phyloP scores from a whole-genome alignment of 2,329 filamentous ascomycete species.

The Decorospora gaudefroyi region DNA sequence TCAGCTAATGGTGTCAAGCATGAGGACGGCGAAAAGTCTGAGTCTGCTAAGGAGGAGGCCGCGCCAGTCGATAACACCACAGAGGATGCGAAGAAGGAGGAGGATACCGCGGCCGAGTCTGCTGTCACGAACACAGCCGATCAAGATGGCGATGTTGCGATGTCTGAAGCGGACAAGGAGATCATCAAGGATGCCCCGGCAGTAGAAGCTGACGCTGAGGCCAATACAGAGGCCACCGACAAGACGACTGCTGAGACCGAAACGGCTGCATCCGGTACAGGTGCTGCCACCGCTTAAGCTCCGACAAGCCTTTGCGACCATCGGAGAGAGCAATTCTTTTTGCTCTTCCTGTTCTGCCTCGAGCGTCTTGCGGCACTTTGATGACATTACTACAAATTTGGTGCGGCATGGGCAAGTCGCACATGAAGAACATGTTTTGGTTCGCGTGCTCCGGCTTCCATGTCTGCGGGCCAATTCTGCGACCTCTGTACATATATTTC shows the following conservation, averaged over 20 bases:
- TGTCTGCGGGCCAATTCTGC: not conserved
- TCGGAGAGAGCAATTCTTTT: not conserved
- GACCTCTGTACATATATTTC: constrained; percentile 21
- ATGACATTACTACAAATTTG: constrained; percentile 3
- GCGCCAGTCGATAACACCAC: constrained; percentile 45
- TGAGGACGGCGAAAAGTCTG: constrained; percentile 47
- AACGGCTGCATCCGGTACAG: constrained; percentile 10
- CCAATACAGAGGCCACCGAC: constrained; percentile 14
- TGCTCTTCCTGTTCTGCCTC: not conserved
- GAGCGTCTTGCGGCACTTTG: not conserved
- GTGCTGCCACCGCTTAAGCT: constrained; percentile 10
- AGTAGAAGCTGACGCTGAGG: constrained; percentile 20
- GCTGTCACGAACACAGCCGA: constrained; percentile 28
- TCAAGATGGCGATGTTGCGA: constrained; percentile 33
- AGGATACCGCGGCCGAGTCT: constrained; percentile 28
- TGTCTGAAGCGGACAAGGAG: constrained; percentile 33
- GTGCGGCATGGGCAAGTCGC: not conserved
- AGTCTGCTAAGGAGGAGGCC: constrained; percentile 32
- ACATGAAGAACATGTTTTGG: constrained; percentile 1
- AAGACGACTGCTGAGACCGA: constrained; percentile 16
- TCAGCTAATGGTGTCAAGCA: constrained; percentile 45
- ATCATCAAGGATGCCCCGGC: constrained; percentile 23
- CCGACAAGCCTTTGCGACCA: not conserved
- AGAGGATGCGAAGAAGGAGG: constrained; percentile 29
- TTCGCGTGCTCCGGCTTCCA: constrained; percentile 1